These are phyloP conservation scores for Kernera saxatilis DNA, from an alignment of 345 rosid genomes.

Conservation along the genomic window DNA sequence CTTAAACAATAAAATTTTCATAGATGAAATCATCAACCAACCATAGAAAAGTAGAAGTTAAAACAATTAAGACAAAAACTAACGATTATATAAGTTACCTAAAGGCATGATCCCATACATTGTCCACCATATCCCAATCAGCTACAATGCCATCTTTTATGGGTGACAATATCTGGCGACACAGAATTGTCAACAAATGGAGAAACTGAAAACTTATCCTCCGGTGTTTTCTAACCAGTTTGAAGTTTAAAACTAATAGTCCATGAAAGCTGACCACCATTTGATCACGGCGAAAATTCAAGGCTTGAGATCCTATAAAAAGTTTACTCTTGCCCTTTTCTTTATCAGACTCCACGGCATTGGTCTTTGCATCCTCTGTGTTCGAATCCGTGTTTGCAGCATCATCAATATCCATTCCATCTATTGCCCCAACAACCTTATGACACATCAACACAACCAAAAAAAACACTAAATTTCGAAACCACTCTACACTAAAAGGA, in stretches of 20 bases:
- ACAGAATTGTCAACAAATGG: not conserved
- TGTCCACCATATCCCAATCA: constrained; percentile 89
- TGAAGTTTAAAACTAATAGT: not conserved
- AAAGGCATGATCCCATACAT: constrained; percentile 90
- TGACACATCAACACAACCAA: not conserved
- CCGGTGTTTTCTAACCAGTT: too few species aligned
- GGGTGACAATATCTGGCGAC: constrained; percentile 63
- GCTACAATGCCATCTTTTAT: constrained; percentile 73
- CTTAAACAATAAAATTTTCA: constrained; percentile 23
- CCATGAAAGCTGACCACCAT: constrained; percentile 57
- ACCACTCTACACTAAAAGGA: not conserved
- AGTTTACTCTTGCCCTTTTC: constrained; percentile 55
- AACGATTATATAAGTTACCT: constrained; percentile 38
- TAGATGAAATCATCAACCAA: not conserved
- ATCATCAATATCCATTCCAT: constrained; percentile 85
- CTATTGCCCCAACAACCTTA: constrained; percentile 80
- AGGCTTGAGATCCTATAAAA: constrained; percentile 74
- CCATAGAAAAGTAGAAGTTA: not conserved
- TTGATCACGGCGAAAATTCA: constrained; percentile 68
- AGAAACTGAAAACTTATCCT: not conserved
- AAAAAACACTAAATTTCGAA: not conserved
- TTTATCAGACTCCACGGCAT: constrained; percentile 44
- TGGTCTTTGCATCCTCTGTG: constrained; percentile 40
- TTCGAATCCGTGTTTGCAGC: constrained; percentile 28
- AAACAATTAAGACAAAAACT: not conserved